Evolutionary conservation across 148 eudicot genomes (phyloP), one percentile per base, ranked within the genome.

Genomic region (Rhododendron ovatum): DNA sequence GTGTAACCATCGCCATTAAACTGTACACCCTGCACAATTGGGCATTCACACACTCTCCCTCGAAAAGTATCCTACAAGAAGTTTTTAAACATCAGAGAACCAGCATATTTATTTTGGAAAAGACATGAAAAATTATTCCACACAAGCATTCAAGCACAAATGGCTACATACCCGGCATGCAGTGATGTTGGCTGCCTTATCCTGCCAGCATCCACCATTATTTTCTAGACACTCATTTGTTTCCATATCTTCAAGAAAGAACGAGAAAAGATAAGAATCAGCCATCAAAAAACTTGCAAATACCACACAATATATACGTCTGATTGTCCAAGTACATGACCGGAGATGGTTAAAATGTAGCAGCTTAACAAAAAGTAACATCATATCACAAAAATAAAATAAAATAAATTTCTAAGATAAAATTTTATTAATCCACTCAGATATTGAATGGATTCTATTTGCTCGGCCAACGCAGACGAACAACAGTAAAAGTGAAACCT

Each of bases 141-240:
- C 48, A 50, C 71, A 53, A 33, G 50, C 47, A 83, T 59, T 61
- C 8, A 33, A n/a, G n/a, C 26, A 41, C 43, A 83, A 75, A 86
- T 50, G 50, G 59, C 26, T 80, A 69, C 85, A 78, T 90, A 96
- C 99, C 94, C 93, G 94, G 92, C 99, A 96, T 61, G 99, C 98
- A 80, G 99, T 93, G 84, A 96, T 88, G 84, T 95, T 96, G 78
- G 91, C 85, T 86, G 87, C 77, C 88, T 89, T 95, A 87, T 96
- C 96, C 85, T 92, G 87, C 99, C 99, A 96, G 90, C 99, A 96
- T 82, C 99, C 99, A 18, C 99, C 99, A 88, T 97, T 94, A 89
- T 93, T 92, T 82, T 90, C 92, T 47, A 94, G 85, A 90, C 99
- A 97, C 91, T 97, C 96, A 82, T 95, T 95, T 79, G 98, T 96